Conservation (phyloP, 805 yeast genomes). For the Teunomyces barrocoloradensis region DNA sequence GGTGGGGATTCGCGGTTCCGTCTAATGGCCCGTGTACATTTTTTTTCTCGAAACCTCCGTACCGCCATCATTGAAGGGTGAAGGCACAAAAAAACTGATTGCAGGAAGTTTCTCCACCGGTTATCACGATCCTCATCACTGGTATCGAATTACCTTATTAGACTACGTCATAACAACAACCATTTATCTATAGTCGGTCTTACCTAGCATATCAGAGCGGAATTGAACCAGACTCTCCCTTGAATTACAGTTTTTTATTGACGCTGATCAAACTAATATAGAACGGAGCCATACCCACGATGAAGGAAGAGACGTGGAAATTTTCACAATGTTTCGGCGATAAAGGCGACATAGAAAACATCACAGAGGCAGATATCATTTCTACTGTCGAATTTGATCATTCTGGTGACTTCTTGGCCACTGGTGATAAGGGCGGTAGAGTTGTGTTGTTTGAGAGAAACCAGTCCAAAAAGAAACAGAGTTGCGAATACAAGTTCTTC, state of each 20-base stretch:
- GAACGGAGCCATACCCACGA: not conserved
- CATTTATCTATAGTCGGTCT: not conserved
- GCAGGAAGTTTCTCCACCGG: constrained; percentile 4
- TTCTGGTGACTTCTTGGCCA: constrained; percentile 92
- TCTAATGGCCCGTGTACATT: not conserved
- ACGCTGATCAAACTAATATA: not conserved
- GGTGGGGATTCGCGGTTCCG: not conserved
- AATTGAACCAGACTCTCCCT: constrained; percentile 1
- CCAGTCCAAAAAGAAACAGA: constrained; percentile 55
- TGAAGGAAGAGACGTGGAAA: constrained; percentile 56
- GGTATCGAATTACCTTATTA: constrained; percentile 1
- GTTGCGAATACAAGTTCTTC: constrained; percentile 89
- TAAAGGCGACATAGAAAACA: constrained; percentile 92
- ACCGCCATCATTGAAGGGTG: constrained; percentile 5
- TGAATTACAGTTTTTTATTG: not conserved
- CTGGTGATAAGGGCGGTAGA: constrained; percentile 98
- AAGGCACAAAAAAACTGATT: constrained; percentile 3
- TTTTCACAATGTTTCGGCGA: constrained; percentile 98
- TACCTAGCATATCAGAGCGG: constrained; percentile 2
- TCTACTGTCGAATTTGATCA: constrained; percentile 96
- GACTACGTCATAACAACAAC: not conserved
- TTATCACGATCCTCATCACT: constrained; percentile 2
- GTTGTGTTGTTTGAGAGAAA: constrained; percentile 94
- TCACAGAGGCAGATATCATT: constrained; percentile 95
- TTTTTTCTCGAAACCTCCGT: constrained; percentile 2